A percentile compares a stretch with the other conserved stretches of the same genome.
phyloP scores from a whole-genome alignment of 2,329 filamentous ascomycete genomes.

The Trichophyton simii region DNA sequence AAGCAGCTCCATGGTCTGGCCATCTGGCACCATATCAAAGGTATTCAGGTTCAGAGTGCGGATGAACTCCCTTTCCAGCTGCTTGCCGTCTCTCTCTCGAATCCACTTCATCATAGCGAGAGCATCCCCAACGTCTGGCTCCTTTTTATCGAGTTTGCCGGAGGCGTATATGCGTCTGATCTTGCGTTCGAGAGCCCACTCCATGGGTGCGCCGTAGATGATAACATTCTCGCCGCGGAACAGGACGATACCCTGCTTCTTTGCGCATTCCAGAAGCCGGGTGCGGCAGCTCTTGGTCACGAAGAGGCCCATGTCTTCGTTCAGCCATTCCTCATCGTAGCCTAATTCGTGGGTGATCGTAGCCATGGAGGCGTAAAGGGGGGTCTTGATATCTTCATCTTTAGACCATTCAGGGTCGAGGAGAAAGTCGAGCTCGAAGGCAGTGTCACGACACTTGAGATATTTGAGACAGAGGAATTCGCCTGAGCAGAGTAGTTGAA shows the following conservation, averaged over 20 bases:
- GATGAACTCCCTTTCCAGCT: slow-evolving; percentile 6
- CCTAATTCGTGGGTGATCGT: not conserved
- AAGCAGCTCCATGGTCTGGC: slow-evolving; percentile 4
- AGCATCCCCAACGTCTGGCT: slow-evolving; percentile 7
- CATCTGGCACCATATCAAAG: slow-evolving; percentile 7
- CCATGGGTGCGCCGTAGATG: slow-evolving; percentile 8
- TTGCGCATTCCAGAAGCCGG: slow-evolving; percentile 4
- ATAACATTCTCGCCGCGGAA: slow-evolving; percentile 5
- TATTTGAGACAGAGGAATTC: slow-evolving; percentile 23
- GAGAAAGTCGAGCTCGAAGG: slow-evolving; percentile 23
- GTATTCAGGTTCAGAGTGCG: slow-evolving; percentile 8
- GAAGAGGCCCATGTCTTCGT: slow-evolving; percentile 7
- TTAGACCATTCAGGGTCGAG: slow-evolving; percentile 23
- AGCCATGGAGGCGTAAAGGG: slow-evolving; percentile 16
- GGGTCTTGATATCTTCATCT: slow-evolving; percentile 22
- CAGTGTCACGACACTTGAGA: slow-evolving; percentile 22
- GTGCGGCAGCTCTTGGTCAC: not conserved
- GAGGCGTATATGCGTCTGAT: slow-evolving; percentile 6
- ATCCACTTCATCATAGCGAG: slow-evolving; percentile 8
- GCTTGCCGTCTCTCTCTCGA: slow-evolving; percentile 4
- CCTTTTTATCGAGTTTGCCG: slow-evolving; percentile 1
- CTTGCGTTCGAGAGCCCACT: slow-evolving; percentile 10
- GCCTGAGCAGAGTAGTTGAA: slow-evolving; percentile 21
- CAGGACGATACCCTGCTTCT: slow-evolving; percentile 10
- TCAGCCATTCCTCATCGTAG: slow-evolving; percentile 8